Evolutionary conservation across 441 rosid species (phyloP).

Genomic region (Eutrema salsugineum): DNA sequence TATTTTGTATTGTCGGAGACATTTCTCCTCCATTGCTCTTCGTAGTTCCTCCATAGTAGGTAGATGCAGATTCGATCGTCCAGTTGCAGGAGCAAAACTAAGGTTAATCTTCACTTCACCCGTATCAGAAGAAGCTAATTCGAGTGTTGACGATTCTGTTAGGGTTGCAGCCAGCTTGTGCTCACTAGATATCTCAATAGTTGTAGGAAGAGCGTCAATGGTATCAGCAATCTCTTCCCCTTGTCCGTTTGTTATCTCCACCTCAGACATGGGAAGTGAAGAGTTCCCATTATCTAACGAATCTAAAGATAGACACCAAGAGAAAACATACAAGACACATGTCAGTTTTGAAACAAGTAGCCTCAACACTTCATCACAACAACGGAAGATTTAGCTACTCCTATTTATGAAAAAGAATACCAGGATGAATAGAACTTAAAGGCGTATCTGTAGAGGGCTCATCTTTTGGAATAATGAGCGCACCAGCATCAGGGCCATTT

Average conservation of each 20-base stretch:
- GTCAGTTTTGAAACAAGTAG: background rate
- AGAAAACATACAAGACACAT: constrained; percentile 8
- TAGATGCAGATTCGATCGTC: constrained; percentile 47
- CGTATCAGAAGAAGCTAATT: constrained; percentile 64
- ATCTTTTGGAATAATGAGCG: constrained; percentile 49
- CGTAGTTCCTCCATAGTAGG: constrained; percentile 71
- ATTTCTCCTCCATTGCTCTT: constrained; percentile 66
- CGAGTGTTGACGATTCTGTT: constrained; percentile 44
- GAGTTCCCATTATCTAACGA: constrained; percentile 23
- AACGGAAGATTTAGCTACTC: background rate
- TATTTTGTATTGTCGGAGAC: constrained; percentile 71
- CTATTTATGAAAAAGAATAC: constrained; percentile 31
- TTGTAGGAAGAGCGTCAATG: constrained; percentile 27
- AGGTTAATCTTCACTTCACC: constrained; percentile 90
- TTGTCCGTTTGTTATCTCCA: constrained; percentile 31
- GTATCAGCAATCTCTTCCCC: constrained; percentile 33
- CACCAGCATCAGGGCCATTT: constrained; percentile 26
- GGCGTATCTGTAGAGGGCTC: constrained; percentile 50
- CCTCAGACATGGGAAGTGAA: constrained; percentile 25
- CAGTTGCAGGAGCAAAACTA: constrained; percentile 57
- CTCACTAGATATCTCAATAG: constrained; percentile 25
- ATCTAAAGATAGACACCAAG: constrained; percentile 30
- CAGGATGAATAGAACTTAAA: constrained; percentile 42
- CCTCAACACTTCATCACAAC: constrained; percentile 1
- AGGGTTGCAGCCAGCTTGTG: constrained; percentile 31